Evolutionary conservation across 345 rosid genomes (phyloP), one percentile per base, ranked within the genome.

Genomic region (Crucihimalaya himalaica): DNA sequence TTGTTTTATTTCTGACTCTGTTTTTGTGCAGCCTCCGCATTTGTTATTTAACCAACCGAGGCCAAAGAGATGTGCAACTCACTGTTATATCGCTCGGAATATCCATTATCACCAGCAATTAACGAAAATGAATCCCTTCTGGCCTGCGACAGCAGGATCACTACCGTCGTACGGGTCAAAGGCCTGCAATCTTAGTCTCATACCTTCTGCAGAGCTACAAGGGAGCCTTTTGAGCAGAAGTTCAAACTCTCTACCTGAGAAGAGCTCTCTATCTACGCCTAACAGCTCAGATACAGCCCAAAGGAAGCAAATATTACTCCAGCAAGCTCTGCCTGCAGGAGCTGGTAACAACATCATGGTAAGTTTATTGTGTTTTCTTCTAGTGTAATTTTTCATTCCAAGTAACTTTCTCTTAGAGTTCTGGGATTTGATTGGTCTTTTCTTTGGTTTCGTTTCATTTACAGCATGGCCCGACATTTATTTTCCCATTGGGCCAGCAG

Each of bases 1-100:
- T 8, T 45, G 19, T 35, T 68, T 20, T 20, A 51, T 15, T 42
- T 3, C 16, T 23, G 8, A 11, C 37, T 34, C 25, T 47, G 3
- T 60, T 31, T 66, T 50, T 50, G 54, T 50, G 78, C 83, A 91
- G 95, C 86, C 90, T 53, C 88, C 88, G 4, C 88, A 85, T 60
- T 60, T 84, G 77, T 70, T 87, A 27, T 86, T 83, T 75, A 72
- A 70, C 81, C 96, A 86, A 71, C 86, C 91, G 4, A 81, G 89
- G 63, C 91, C 86, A 10, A 89, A 86, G 78, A 86, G 89, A 78
- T 91, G 96, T 74, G 93, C 91, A n/a, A 91, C 96, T 23, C 97
- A 91, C 72, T 89, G 82, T 75, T 89, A 89, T 80, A 85, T 91
- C 74, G 93, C 97, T n/a, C 76, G 89, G 66, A 91, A 77, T 53